Evolutionary conservation across 805 yeast species (phyloP).

Genomic region (Sungouiella thailandica): DNA sequence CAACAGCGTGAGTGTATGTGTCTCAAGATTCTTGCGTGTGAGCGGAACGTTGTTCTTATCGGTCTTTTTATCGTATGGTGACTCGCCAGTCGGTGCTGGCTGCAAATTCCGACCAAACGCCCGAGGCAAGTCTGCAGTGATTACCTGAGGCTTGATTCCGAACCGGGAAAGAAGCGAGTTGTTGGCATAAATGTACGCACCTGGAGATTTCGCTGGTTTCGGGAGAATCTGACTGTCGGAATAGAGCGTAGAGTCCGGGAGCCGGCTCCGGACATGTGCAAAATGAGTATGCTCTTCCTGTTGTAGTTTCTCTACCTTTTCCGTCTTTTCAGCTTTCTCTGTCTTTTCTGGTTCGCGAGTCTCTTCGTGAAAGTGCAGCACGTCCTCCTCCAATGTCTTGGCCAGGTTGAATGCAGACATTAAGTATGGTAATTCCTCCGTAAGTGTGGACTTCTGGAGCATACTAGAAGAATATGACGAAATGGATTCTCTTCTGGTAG

Average conservation of each 20-base stretch:
- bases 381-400: constrained; percentile 48
- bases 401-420: constrained; percentile 66
- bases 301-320: too few species aligned
- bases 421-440: constrained; percentile 62
- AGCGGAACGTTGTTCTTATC: constrained; percentile 8
- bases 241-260: constrained; percentile 31
- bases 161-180: constrained; percentile 32
- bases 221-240: constrained; percentile 28
- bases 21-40: constrained; percentile 13
- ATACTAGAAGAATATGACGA: constrained; percentile 30
- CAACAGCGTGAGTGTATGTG: constrained; percentile 13
- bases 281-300: constrained; percentile 12
- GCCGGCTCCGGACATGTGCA: constrained; percentile 19
- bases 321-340: neutral
- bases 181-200: constrained; percentile 31
- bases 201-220: constrained; percentile 14
- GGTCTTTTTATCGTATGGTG: constrained; percentile 4
- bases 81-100: neutral
- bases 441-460: constrained; percentile 47
- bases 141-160: constrained; percentile 40
- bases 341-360: constrained; percentile 1
- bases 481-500: constrained; percentile 23
- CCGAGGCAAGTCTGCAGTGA: constrained; percentile 25
- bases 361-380: constrained; percentile 15
- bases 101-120: constrained; percentile 3